Base-by-base conservation (phyloP, 148 eudicot species). In the Drosera capensis region DNA sequence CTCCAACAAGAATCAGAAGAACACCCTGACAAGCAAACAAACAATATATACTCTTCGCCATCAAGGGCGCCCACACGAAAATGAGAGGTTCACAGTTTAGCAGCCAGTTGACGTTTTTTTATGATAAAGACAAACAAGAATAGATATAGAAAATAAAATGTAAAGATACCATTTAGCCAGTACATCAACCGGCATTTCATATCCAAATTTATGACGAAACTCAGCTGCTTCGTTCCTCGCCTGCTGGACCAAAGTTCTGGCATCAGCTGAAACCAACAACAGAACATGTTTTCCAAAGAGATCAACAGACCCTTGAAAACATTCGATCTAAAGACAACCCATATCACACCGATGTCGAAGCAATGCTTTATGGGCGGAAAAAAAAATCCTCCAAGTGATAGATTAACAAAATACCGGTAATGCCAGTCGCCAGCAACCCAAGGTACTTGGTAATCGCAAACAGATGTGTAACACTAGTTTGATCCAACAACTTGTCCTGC, bases 171-270 rank as follows among this genome's bases (percentile, higher is more conserved):
- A 90, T 76, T 74, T 79, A 31, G 95, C 84, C 66, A 90, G 62
- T 31, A 65, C 79, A 34, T 90, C 99, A 16, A 72, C 88, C 14
- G 93, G 95, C 80, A 90, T 80, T 64, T 90, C 99, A 58, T 90
- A 85, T 13, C 95, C 95, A 70, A 73, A 78, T 76, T 56, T 85
- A 52, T 68, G 74, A n/a, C 99, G 93, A 37, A 80, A 85, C 56
- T 90, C 99, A 7, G 95, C 95, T 25, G 99, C 95, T 78, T 90
- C 95, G 52, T 90, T 82, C 65, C 95, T 78, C 40, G 99, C 99
- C 77, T 85, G 99, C 44, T 85, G 95, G 45, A 90, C 99, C 74
- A 90, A 71, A 55, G 83, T 73, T 77, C 93, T 81, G 25, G 99
- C 75, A 63, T 90, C 99, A 66, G 95, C 93, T 90, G 65, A n/a